A percentile compares a stretch with the other conserved stretches of the same genome.
Conservation (phyloP, 345 rosid genomes). For the Citrus medica region DNA sequence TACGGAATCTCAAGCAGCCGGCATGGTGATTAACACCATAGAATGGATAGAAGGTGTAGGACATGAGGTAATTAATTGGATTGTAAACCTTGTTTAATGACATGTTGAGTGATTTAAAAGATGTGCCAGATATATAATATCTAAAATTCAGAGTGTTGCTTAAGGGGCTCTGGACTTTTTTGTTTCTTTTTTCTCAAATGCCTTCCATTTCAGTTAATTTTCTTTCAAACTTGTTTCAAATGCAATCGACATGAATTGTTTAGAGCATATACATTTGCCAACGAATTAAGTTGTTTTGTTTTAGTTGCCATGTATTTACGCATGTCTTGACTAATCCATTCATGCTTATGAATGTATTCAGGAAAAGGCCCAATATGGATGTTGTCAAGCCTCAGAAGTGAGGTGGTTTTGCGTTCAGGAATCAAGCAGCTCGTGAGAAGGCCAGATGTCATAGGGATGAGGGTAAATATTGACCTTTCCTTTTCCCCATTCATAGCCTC, state of each 20-base stretch:
- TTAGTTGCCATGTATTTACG: not conserved
- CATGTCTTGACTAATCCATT: not conserved
- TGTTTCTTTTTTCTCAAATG: slow-evolving; percentile 34
- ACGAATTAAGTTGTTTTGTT: not conserved
- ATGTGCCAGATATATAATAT: not conserved
- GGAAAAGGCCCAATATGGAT: slow-evolving; percentile 62
- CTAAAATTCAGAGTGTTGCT: not conserved
- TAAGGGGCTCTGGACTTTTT: not conserved
- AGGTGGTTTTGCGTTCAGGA: slow-evolving; percentile 86
- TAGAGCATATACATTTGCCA: not conserved
- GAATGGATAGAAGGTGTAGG: slow-evolving; percentile 90
- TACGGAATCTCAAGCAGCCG: slow-evolving; percentile 77
- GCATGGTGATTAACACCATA: slow-evolving; percentile 95
- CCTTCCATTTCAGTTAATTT: too few species aligned
- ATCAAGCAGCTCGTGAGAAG: slow-evolving; percentile 54
- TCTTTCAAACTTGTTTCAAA: not conserved
- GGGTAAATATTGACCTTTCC: too few species aligned
- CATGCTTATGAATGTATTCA: slow-evolving; percentile 65
- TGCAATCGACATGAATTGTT: not conserved
- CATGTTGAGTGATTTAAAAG: not conserved
- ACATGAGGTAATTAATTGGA: slow-evolving; percentile 50
- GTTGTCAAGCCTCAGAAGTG: slow-evolving; percentile 91
- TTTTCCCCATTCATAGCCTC: not conserved
- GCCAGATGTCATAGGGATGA: slow-evolving; percentile 19
- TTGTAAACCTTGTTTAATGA: not conserved